Conservation (phyloP, 495 filamentous ascomycete species). For the Wilcoxina mikolae region DNA sequence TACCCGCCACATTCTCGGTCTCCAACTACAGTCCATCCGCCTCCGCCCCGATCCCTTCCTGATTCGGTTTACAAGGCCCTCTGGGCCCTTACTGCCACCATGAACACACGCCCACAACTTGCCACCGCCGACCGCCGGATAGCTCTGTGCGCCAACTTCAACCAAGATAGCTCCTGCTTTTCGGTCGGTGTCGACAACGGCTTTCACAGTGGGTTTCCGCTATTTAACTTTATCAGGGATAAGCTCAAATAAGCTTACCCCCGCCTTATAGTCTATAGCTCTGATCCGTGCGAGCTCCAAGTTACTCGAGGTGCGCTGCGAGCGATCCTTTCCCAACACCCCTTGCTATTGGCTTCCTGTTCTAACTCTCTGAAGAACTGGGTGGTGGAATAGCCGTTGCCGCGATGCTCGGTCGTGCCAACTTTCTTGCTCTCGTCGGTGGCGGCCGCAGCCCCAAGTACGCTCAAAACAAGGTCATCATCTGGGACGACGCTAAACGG, state of each 20-base stretch:
- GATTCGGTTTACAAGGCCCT: too few relatives aligned
- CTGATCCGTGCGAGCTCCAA: slow-evolving; percentile 60
- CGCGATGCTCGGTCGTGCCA: slow-evolving; percentile 76
- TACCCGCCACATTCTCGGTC: too few relatives aligned
- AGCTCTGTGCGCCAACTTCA: slow-evolving; percentile 75
- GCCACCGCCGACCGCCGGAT: slow-evolving; percentile 58
- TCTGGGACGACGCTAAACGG: slow-evolving; percentile 81
- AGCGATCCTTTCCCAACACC: not conserved
- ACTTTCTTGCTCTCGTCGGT: slow-evolving; percentile 79
- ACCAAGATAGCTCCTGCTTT: slow-evolving; percentile 74
- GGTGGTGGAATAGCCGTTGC: slow-evolving; percentile 70
- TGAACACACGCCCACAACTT: slow-evolving; percentile 84
- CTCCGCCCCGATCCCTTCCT: too few relatives aligned
- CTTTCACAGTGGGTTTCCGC: slow-evolving; percentile 56
- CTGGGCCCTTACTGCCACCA: slow-evolving; percentile 31
- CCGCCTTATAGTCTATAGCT: slow-evolving; percentile 51
- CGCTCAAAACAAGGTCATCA: slow-evolving; percentile 72
- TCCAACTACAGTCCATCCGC: too few relatives aligned
- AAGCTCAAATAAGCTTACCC: slow-evolving; percentile 7
- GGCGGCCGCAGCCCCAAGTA: slow-evolving; percentile 79
- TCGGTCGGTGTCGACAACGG: slow-evolving; percentile 76
- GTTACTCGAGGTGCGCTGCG: slow-evolving; percentile 44
- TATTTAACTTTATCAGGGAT: slow-evolving; percentile 5
- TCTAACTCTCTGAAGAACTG: slow-evolving; percentile 49
- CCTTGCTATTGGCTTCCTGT: slow-evolving; percentile 3